Conservation (phyloP, 140 eudicot species). For the Anethum foeniculum region DNA sequence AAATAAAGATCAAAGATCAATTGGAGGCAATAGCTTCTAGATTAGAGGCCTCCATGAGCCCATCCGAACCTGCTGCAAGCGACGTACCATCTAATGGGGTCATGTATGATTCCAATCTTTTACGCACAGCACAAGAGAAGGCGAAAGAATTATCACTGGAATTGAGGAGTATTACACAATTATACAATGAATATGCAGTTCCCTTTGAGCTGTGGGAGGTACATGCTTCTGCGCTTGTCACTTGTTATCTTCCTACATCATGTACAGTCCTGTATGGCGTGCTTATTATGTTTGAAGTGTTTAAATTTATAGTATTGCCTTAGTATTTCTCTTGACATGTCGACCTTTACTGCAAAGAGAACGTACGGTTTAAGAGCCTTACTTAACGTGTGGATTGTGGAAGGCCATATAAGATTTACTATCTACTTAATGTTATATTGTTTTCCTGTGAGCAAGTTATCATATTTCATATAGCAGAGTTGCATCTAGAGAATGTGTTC, state of each 20-base stretch:
- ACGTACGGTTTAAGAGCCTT: neutral
- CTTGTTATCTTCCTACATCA: conserved; percentile 4
- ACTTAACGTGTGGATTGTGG: neutral
- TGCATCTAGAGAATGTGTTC: neutral
- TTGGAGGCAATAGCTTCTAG: conserved; percentile 47
- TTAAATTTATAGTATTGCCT: neutral
- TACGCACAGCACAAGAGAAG: conserved; percentile 42
- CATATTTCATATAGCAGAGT: neutral
- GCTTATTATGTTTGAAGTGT: neutral
- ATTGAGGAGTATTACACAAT: conserved; percentile 80
- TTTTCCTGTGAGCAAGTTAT: neutral
- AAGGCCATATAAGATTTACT: neutral
- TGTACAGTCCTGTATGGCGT: neutral
- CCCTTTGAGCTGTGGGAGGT: conserved; percentile 99
- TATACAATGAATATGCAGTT: conserved; percentile 94
- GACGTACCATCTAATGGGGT: conserved; percentile 26
- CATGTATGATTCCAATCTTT: conserved; percentile 28
- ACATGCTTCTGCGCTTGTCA: conserved; percentile 1
- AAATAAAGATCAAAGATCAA: conserved; percentile 78
- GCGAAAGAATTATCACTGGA: conserved; percentile 73
- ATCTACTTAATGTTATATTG: neutral
- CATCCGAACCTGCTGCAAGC: conserved; percentile 41
- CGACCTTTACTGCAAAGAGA: neutral
- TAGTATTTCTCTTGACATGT: neutral
- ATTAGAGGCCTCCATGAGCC: conserved; percentile 49